Conservation (phyloP, 2,329 filamentous ascomycete species). For the Emydomyces testavorans region DNA sequence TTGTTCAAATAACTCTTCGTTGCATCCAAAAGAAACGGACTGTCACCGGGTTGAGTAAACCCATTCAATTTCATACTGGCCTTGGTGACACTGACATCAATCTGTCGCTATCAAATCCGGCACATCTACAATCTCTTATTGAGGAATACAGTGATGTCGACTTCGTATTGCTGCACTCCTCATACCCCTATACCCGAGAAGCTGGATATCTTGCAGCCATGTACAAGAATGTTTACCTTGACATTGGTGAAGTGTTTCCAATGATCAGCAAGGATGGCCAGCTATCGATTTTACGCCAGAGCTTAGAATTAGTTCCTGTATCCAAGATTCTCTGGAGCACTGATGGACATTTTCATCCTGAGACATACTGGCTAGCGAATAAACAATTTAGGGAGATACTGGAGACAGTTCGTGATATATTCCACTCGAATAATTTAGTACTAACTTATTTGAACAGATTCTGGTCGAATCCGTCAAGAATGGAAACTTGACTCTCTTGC, state of each 20-base stretch:
- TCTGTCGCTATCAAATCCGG: conserved; percentile 58
- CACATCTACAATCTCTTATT: conserved; percentile 63
- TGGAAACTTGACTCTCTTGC: conserved; percentile 47
- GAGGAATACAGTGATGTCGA: conserved; percentile 56
- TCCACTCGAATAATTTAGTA: not conserved
- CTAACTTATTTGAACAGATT: conserved; percentile 37
- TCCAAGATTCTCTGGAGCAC: conserved; percentile 71
- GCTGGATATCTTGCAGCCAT: conserved; percentile 65
- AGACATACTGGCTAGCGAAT: conserved; percentile 63
- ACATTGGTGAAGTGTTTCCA: conserved; percentile 74
- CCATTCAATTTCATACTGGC: conserved; percentile 73
- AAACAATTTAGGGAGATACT: conserved; percentile 60
- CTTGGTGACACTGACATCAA: conserved; percentile 69
- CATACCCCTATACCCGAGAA: conserved; percentile 71
- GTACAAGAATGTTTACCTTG: conserved; percentile 69
- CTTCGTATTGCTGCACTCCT: conserved; percentile 66
- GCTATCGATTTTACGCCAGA: conserved; percentile 56
- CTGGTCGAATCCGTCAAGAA: conserved; percentile 56
- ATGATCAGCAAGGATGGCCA: conserved; percentile 67
- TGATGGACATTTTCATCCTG: conserved; percentile 67
- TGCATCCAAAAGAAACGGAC: conserved; percentile 39
- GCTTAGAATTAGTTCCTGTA: conserved; percentile 62
- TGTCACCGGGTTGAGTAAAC: conserved; percentile 46
- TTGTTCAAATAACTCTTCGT: conserved; percentile 54
- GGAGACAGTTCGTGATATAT: conserved; percentile 43